Base-by-base conservation (phyloP, 257 asterid species). In the Nicotiana undulata region DNA sequence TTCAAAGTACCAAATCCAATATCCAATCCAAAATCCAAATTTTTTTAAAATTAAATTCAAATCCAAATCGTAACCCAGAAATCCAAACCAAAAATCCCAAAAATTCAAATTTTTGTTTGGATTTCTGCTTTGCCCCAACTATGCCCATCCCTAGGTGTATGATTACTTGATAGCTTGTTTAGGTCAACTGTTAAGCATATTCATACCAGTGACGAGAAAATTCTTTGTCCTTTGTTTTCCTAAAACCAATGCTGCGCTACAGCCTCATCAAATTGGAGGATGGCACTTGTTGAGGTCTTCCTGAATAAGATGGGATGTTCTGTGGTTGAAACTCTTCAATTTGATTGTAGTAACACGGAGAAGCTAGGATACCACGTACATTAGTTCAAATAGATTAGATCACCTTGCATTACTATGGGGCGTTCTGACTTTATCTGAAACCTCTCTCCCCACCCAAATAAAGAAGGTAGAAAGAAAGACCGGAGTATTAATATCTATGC, bases 261-360 rank as follows among this genome's bases (percentile, higher is more conserved):
- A 20, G 77, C 37, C 59, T 44, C 59, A 70, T 70, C 32, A 49
- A 15, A 16, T 74, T 74, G 79, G 79, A 74, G 79, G 79, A 15
- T 8, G 40, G 13, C 79, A 49, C 61, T 15, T 24, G 44, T 74
- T 74, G 61, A 15, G 61, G 79, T 74, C 40, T 74, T 59, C 26
- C 58, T 74, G 40, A 24, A 1, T 49, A 49, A 74, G 40, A 49
- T 22, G 13, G 9, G 61, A 24, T 49, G 3, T 26, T 72, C 34
- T 70, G 44, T 46, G 26, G 9, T 74, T 49, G 61, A 74, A 74
- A 49, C 61, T 13, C 6, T 49, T 46, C 61, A 74, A 74, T 15
- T 59, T 74, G 49, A 74, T 16, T 53, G 46, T 24, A 46, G 40
- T 46, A 74, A 74, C 79, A 49, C 1, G 44, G 26, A 49, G 9